Percentiles rank a stretch among this genome's conserved stretches.
These are phyloP conservation scores for Monilinia laxa DNA, from an alignment of 2,329 filamentous ascomycete species.

Conservation along the genomic window DNA sequence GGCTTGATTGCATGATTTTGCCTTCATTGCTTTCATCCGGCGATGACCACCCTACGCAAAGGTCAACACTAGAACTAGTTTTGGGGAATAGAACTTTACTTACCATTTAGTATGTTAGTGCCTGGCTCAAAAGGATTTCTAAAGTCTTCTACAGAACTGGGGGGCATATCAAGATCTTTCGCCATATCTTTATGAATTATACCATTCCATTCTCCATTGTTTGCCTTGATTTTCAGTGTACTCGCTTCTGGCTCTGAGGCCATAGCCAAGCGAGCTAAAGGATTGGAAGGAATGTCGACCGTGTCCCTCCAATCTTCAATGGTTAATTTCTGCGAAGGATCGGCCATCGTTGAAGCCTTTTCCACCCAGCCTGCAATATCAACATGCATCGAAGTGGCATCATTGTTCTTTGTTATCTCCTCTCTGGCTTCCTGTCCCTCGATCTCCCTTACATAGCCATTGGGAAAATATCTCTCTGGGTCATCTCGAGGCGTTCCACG, in stretches of 20 bases:
- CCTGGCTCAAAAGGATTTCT: not conserved
- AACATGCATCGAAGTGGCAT: not conserved
- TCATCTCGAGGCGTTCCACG: constrained; percentile 26
- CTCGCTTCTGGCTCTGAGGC: not conserved
- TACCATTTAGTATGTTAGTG: not conserved
- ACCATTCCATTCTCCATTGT: not conserved
- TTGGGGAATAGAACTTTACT: not conserved
- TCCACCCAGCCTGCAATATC: constrained; percentile 17
- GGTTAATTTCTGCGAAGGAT: not conserved
- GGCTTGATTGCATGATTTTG: not conserved
- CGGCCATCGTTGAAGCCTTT: constrained; percentile 5
- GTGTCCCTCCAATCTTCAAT: not conserved
- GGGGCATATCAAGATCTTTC: not conserved
- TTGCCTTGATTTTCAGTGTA: not conserved
- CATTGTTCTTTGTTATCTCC: not conserved
- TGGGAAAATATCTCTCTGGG: constrained; percentile 23
- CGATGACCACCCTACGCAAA: not conserved
- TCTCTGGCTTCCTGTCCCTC: constrained; percentile 5
- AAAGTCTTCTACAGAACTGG: not conserved
- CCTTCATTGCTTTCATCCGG: not conserved
- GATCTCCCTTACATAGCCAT: constrained; percentile 13
- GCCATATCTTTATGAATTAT: not conserved
- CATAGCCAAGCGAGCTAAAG: constrained; percentile 10
- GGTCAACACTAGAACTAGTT: not conserved
- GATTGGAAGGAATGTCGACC: not conserved